Evolutionary conservation across 805 yeast genomes (phyloP), one percentile per base, ranked within the genome.

Genomic region (Wickerhamomyces sydowiorum): DNA sequence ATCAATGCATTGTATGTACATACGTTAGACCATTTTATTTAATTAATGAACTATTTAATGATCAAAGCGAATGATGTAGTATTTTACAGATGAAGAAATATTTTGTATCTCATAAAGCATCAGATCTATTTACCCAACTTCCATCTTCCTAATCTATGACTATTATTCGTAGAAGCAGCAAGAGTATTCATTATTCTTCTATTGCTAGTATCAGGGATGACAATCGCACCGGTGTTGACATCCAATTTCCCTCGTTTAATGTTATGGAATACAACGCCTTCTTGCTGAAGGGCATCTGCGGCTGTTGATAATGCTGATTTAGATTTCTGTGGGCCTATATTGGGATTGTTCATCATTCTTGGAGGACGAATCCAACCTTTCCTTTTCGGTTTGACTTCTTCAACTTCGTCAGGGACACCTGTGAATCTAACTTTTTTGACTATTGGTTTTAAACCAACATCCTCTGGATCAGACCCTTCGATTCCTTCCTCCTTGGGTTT

Each of bases 341-440:
- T 30, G 4, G 20, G 20, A 18, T 40, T 39, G 32, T 10, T 27
- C 14, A 14, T 12, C 4, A 46, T 20, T 31, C 43, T 49, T 30
- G 56, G 56, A 19, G 56, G 53, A 24, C 41, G 42, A 19, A 44
- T 43, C 58, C 56, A 52, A 2, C 58, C 56, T 34, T 40, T 46
- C 20, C 48, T 44, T 39, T 51, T 54, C 5, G 56, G 53, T 29
- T 49, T 53, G 1, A 37, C 35, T 2, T 49, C 54, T 23, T 43
- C 52, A 24, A 46, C 27, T 8, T 46, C 40, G n/a, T 40, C 54
- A 5, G 60, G 60, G 8, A 57, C 54, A 14, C 61, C 60, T 15
- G 45, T 54, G 38, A 57, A 57, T 6, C 61, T 40, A 5, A 57
- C 61, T 29, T 50, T 52, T 40, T 57, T 57, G 15, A 54, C 32